Evolutionary conservation across 352 stramenopile genomes (phyloP).

Genomic region (Pythium utonaiense): DNA sequence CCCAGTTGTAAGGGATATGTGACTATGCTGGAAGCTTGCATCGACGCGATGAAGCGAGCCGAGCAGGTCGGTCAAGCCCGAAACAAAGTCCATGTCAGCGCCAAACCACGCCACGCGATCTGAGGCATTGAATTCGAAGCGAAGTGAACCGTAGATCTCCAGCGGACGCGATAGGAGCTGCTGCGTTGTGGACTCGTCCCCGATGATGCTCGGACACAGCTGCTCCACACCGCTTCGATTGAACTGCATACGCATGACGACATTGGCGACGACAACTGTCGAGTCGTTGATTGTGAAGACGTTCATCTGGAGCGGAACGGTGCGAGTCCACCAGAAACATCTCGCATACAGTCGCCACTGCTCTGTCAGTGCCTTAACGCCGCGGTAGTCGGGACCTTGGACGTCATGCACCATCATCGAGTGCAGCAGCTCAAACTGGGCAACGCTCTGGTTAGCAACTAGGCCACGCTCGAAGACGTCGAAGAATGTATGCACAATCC

Average conservation of each 20-base stretch:
- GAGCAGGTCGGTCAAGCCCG: slow-evolving; percentile 29
- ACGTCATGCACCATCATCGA: slow-evolving; percentile 46
- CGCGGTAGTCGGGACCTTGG: slow-evolving; percentile 41
- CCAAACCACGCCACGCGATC: slow-evolving; percentile 42
- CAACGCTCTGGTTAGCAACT: slow-evolving; percentile 8
- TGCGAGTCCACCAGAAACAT: slow-evolving; percentile 34
- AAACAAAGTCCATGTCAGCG: slow-evolving; percentile 53
- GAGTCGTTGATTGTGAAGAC: slow-evolving; percentile 33
- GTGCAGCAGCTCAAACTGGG: slow-evolving; percentile 48
- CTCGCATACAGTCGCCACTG: slow-evolving; percentile 44
- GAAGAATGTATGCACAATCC: slow-evolving; percentile 45
- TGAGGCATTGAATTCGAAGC: slow-evolving; percentile 44
- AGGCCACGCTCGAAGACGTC: slow-evolving; percentile 30
- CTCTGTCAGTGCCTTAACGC: slow-evolving; percentile 39
- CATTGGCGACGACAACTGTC: slow-evolving; percentile 41
- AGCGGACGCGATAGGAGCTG: slow-evolving; percentile 35
- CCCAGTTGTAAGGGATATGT: slow-evolving; percentile 9
- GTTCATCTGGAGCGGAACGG: slow-evolving; percentile 23
- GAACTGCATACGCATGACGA: slow-evolving; percentile 30
- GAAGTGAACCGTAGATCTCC: slow-evolving; percentile 35
- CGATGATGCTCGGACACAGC: slow-evolving; percentile 36
- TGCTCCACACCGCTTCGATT: slow-evolving; percentile 32
- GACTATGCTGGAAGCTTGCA: neutral
- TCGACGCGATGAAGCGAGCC: slow-evolving; percentile 33
- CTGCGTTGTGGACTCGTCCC: slow-evolving; percentile 38